Conservation (phyloP, 148 eudicot genomes). For the Silene uniflora region DNA sequence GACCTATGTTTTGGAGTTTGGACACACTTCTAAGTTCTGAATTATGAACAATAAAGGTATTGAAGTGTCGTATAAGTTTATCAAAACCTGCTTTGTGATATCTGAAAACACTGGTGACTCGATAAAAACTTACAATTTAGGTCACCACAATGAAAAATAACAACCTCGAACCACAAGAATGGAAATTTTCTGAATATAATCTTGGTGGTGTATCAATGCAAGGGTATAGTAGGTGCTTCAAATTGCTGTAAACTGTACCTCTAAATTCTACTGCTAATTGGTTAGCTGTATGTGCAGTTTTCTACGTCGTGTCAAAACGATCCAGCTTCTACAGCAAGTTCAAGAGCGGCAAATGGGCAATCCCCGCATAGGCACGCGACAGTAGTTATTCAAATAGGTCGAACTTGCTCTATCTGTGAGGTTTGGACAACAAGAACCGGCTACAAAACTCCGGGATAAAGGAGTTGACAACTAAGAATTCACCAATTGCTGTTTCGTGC, state of each 20-base stretch:
- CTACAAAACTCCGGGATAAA: not conserved
- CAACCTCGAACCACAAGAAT: not conserved
- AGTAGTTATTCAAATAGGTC: constrained; percentile 12
- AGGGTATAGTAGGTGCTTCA: not conserved
- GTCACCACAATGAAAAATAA: not conserved
- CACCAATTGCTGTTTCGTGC: no score
- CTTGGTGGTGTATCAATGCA: not conserved
- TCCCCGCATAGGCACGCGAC: constrained; percentile 33
- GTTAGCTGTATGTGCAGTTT: constrained; percentile 48
- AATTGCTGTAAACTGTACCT: not conserved
- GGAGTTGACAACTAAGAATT: not conserved
- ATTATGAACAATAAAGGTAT: no score
- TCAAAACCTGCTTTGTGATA: not conserved
- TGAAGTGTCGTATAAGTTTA: not conserved
- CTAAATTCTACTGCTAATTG: not conserved
- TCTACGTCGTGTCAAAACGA: constrained; percentile 61
- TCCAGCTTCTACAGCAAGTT: constrained; percentile 71
- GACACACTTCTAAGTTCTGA: not conserved
- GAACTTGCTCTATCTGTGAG: not conserved
- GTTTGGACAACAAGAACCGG: not conserved
- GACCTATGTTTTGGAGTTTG: not conserved
- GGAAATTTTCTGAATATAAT: not conserved
- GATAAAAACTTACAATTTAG: not conserved
- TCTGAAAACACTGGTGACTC: no score
- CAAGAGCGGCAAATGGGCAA: constrained; percentile 73